phyloP scores from a whole-genome alignment of 805 yeast species.

The Yarrowia hollandica region DNA sequence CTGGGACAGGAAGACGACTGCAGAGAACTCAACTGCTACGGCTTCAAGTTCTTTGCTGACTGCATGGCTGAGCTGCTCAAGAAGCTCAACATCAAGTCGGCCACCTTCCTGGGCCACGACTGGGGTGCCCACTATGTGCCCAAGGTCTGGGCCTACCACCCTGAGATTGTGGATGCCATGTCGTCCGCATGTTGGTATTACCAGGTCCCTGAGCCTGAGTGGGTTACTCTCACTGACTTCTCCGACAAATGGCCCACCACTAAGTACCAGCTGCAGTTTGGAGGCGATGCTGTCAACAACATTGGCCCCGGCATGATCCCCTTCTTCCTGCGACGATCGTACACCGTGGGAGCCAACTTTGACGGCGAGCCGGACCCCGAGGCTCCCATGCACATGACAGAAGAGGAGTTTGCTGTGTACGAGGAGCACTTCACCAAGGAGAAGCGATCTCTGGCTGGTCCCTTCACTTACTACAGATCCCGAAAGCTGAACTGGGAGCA shows the following conservation, averaged over 20 bases:
- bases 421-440: constrained; percentile 27
- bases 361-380: constrained; percentile 27
- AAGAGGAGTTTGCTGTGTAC: constrained; percentile 28
- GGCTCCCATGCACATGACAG: constrained; percentile 27
- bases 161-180: constrained; percentile 28
- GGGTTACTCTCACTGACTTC: constrained; percentile 25
- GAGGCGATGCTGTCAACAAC: constrained; percentile 27
- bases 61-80: constrained; percentile 24
- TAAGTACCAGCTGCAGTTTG: constrained; percentile 28
- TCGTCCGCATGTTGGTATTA: constrained; percentile 29
- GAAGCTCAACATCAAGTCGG: constrained; percentile 9
- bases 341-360: constrained; percentile 24
- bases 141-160: constrained; percentile 29
- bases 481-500: constrained; percentile 30
- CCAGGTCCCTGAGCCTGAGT: constrained; percentile 27
- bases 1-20: constrained; percentile 28
- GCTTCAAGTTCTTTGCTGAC: constrained; percentile 28
- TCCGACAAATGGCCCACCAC: constrained; percentile 29
- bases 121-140: constrained; percentile 30
- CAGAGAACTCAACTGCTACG: constrained; percentile 22
- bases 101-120: constrained; percentile 29
- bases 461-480: constrained; percentile 26
- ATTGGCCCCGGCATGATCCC: constrained; percentile 22
- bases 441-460: constrained; percentile 25
- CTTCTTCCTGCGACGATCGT: constrained; percentile 23